A percentile compares a stretch with the other conserved stretches of the same genome.
phyloP scores from a whole-genome alignment of 2,329 filamentous ascomycete species.

The Sporothrix dimorphospora region DNA sequence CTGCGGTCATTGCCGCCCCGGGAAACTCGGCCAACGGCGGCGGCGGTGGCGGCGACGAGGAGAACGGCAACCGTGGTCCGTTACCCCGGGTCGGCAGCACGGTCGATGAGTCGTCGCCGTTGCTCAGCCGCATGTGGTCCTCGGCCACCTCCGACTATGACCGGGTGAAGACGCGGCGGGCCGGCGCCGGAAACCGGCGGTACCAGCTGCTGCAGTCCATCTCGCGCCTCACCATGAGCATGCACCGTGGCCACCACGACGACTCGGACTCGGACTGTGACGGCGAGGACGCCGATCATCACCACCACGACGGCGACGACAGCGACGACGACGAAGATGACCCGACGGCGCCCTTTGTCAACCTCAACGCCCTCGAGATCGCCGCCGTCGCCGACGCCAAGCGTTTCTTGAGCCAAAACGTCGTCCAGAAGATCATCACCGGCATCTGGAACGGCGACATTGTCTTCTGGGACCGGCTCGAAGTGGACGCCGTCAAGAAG shows the following conservation, averaged over 20 bases:
- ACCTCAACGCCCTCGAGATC: constrained; percentile 85
- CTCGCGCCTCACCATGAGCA: constrained; percentile 57
- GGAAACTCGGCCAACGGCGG: neutral
- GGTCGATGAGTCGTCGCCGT: constrained; percentile 31
- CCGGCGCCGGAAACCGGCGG: constrained; percentile 50
- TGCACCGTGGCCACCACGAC: constrained; percentile 43
- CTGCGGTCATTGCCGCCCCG: neutral
- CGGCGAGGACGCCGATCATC: constrained; percentile 53
- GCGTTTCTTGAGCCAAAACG: constrained; percentile 77
- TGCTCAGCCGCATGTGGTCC: constrained; percentile 31
- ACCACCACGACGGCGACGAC: constrained; percentile 46
- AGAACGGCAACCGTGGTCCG: neutral
- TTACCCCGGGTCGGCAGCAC: neutral
- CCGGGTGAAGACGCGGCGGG: constrained; percentile 6
- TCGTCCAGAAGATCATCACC: constrained; percentile 81
- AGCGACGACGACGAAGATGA: constrained; percentile 58
- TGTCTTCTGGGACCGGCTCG: constrained; percentile 82
- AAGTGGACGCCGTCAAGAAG: constrained; percentile 71
- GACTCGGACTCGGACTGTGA: constrained; percentile 37
- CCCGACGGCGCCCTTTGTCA: constrained; percentile 72
- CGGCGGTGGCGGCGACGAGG: constrained; percentile 30
- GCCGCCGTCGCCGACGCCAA: constrained; percentile 81
- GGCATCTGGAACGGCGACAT: constrained; percentile 87
- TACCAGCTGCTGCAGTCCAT: constrained; percentile 58
- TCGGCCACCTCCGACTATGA: neutral